Evolutionary conservation across 139 green algal species (phyloP), one percentile per base, ranked within the genome.

Genomic region (Parachlorella kessleri): DNA sequence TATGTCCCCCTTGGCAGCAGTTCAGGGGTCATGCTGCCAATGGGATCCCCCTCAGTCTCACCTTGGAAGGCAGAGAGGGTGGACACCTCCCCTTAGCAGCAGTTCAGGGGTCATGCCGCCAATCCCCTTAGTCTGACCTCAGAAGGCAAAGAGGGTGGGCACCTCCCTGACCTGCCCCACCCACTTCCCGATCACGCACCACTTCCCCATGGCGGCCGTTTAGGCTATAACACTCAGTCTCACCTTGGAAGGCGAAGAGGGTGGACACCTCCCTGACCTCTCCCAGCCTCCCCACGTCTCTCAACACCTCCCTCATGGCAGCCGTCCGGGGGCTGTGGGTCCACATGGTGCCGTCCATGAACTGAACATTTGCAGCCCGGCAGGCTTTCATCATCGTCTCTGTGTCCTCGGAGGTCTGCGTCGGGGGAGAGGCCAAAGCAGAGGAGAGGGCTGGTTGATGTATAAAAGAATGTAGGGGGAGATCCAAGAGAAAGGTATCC

Each of bases 311-410:
- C 33, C 48, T 33, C 80, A 81, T 65, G 32, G n/a, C 55, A 10
- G 39, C 41, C 14, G 53, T 53, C 0, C 77, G 40, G 26, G 66
- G 42, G 40, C 32, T 33, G 32, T 79, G 74, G 30, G 59, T 72
- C 66, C 81, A 89, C 81, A 89, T 89, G 39, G 84, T 89, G 37
- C 84, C 84, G 33, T 88, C 81, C 76, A 89, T 80, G 21, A 89
- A 78, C 74, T 81, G 73, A 6, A 88, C 69, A 28, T 70, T 73
- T 21, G 77, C 77, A 3, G 36, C 40, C 30, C n/a, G 7, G 30
- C 70, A 80, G 4, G 73, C 70, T 33, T 6, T n/a, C 23, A 84
- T 8, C 23, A 88, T 85, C 14, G 76, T 71, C 21, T 81, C 81
- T 38, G 71, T 28, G 2, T 85, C 81, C n/a, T 59, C 54, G 14